Base-by-base conservation (phyloP, 441 rosid species). In the Mallotus japonicus region DNA sequence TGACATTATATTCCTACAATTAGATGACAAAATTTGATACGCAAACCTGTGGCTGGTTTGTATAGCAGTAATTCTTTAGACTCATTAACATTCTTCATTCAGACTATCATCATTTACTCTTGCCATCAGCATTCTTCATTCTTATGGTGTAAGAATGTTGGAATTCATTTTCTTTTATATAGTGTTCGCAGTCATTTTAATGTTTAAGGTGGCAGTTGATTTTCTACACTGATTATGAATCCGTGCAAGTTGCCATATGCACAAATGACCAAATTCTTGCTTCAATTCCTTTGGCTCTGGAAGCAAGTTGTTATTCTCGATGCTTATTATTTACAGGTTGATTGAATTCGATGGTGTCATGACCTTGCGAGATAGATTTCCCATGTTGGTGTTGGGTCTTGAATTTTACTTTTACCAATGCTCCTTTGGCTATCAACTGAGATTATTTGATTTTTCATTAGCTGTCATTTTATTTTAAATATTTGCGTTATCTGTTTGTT, bases 21-120 rank as follows among this genome's bases (percentile, higher is more conserved):
- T 46, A 37, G 75, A 67, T 60, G 44, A 47, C 16, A 76, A 69
- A 59, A 70, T 62, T 60, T 64, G 53, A 40, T 58, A 24, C 65
- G 78, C 79, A 58, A 75, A 64, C 67, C 82, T 61, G 64, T 34
- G 8, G 34, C 50, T 71, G 84, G 84, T 81, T 75, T 57, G 81
- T 73, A 72, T 64, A 49, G 75, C 76, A 65, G 69, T 77, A 78
- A 84, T 84, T 87, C 83, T 81, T 87, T 83, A 73, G 70, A 82
- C 32, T 62, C 71, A 59, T 74, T 68, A 20, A 71, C 80, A 80
- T 83, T 86, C 83, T 73, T 83, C 83, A 79, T 77, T 70, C 40
- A 59, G 68, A 75, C 75, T 68, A 13, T 67, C 55, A 61, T 77
- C 77, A 75, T 77, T 83, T 76, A 67, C 57, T 62, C 75, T 62